Evolutionary conservation across 768 basidiomycete species (phyloP).

Genomic region (Trametes meyenii): DNA sequence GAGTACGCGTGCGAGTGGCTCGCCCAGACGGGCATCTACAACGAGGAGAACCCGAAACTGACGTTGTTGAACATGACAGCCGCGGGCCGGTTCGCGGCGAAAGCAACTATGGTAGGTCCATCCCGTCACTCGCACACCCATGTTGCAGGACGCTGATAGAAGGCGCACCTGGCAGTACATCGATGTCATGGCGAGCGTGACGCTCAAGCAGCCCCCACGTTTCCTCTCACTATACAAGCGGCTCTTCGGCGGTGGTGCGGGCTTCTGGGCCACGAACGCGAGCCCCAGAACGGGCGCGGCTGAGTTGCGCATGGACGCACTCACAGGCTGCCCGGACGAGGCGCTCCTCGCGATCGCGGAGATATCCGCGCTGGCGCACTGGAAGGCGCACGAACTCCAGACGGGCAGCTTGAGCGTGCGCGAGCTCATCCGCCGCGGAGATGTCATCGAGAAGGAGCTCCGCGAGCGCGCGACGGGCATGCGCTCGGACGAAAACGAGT

Average conservation of each 20-base stretch:
- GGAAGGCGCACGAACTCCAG: constrained; percentile 68
- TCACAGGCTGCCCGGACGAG: constrained; percentile 81
- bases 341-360: constrained; percentile 77
- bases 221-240: constrained; percentile 68
- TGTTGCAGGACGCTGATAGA: background rate
- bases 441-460: constrained; percentile 68
- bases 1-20: constrained; percentile 79
- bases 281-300: constrained; percentile 32
- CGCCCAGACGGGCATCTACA: constrained; percentile 60
- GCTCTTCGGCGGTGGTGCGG: constrained; percentile 51
- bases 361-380: constrained; percentile 69
- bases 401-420: constrained; percentile 72
- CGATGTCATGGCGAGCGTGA: constrained; percentile 73
- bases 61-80: constrained; percentile 57
- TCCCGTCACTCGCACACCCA: background rate
- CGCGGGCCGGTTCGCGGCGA: constrained; percentile 61
- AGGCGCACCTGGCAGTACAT: constrained; percentile 57
- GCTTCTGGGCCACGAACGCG: constrained; percentile 44
- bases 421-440: constrained; percentile 75
- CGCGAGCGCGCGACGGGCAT: constrained; percentile 40
- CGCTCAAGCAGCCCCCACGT: constrained; percentile 60
- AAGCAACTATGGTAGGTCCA: constrained; percentile 69
- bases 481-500: constrained; percentile 14
- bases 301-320: constrained; percentile 62
- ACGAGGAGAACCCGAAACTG: constrained; percentile 65